Conservation (phyloP, 2,329 filamentous ascomycete species). For the Aquanectria penicillioides region DNA sequence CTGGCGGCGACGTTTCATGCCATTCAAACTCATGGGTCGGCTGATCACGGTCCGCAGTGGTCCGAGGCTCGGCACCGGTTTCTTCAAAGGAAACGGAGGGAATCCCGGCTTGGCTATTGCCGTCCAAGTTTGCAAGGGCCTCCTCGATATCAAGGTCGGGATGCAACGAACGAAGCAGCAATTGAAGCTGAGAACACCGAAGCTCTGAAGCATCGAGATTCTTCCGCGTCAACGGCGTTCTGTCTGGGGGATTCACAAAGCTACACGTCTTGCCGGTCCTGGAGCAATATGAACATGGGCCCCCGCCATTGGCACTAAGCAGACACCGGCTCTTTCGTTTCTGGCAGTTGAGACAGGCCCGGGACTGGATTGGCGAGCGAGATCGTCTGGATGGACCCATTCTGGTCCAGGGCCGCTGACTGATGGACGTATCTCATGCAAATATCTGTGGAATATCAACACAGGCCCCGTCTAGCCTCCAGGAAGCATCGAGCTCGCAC, state of each 20-base stretch:
- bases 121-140: conserved; percentile 5
- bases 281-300: conserved; percentile 40
- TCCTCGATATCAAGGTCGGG: conserved; percentile 42
- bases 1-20: conserved; percentile 29
- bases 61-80: not conserved
- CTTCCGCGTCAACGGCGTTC: conserved; percentile 48
- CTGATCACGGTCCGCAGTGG: conserved; percentile 1
- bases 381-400: conserved; percentile 19
- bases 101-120: not conserved
- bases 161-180: conserved; percentile 40
- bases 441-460: conserved; percentile 4
- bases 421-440: not conserved
- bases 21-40: conserved; percentile 29
- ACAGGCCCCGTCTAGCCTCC: not conserved
- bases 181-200: conserved; percentile 39
- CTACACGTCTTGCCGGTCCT: conserved; percentile 43
- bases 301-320: conserved; percentile 29
- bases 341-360: conserved; percentile 34
- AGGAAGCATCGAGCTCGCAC: not conserved
- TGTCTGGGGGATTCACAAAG: conserved; percentile 45
- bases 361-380: conserved; percentile 15
- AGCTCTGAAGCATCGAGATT: conserved; percentile 47
- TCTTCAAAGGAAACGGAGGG: not conserved
- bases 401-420: not conserved
- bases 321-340: conserved; percentile 37